A percentile compares a stretch with the other conserved stretches of the same genome.
These are phyloP conservation scores for Elsinoe arachidis DNA, from an alignment of 2,329 filamentous ascomycete species.

Conservation along the genomic window DNA sequence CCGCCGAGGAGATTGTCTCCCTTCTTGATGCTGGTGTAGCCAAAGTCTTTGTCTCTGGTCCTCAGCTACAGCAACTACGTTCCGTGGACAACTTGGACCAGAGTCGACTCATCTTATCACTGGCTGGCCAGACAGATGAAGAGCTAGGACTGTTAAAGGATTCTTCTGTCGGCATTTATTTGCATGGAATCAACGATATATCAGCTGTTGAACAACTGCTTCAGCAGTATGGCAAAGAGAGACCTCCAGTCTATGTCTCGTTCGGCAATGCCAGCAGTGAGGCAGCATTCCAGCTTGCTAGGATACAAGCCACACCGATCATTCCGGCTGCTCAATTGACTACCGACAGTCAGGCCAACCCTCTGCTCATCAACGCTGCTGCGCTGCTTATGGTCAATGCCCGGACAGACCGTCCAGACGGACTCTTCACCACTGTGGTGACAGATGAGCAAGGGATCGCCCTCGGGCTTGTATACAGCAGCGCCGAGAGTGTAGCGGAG, in stretches of 20 bases:
- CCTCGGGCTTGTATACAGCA: conserved; percentile 89
- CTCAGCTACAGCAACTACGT: conserved; percentile 53
- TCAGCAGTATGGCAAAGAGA: conserved; percentile 40
- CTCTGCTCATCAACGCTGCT: conserved; percentile 55
- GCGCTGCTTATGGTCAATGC: conserved; percentile 67
- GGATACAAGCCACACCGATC: conserved; percentile 55
- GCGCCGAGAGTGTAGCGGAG: conserved; percentile 78
- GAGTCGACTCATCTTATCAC: conserved; percentile 49
- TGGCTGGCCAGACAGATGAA: conserved; percentile 36
- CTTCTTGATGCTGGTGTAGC: conserved; percentile 78
- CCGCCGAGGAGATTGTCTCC: conserved; percentile 64
- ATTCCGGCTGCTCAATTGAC: conserved; percentile 64
- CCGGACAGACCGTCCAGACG: conserved; percentile 72
- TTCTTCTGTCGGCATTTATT: conserved; percentile 38
- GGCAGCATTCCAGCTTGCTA: conserved; percentile 34
- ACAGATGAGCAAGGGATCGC: conserved; percentile 79
- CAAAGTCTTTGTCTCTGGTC: conserved; percentile 70
- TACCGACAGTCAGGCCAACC: conserved; percentile 51
- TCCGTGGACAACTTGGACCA: conserved; percentile 44
- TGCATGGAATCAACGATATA: conserved; percentile 31
- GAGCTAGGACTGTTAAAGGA: conserved; percentile 34
- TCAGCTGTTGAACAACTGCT: conserved; percentile 39
- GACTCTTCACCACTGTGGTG: conserved; percentile 81
- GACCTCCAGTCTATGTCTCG: conserved; percentile 44
- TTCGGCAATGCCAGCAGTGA: conserved; percentile 35